phyloP scores from a whole-genome alignment of 176 grass and related monocot genomes.

The Rhynchospora tenuis region DNA sequence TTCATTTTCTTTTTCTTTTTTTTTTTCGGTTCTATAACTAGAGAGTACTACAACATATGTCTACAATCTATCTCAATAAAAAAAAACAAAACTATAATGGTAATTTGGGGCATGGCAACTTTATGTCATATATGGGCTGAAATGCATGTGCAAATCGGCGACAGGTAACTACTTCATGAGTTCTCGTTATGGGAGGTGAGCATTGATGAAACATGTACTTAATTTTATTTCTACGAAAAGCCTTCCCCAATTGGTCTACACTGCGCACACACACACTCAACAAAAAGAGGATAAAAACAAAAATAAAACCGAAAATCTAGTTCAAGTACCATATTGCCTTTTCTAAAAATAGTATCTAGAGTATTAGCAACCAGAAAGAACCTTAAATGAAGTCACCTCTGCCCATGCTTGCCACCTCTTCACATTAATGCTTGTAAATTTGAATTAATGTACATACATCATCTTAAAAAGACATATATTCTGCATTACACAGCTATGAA shows the following conservation, averaged over 20 bases:
- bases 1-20: not conserved
- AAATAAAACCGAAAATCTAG: not conserved
- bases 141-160: not conserved
- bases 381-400: conserved; percentile 61
- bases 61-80: not conserved
- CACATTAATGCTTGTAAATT: conserved; percentile 28
- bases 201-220: not conserved
- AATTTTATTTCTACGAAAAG: conserved; percentile 1
- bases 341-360: not conserved
- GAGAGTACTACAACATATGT: not conserved
- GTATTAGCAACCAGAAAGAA: not conserved
- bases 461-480: conserved; percentile 17
- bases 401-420: conserved; percentile 20
- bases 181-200: not conserved
- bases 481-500: conserved; percentile 41
- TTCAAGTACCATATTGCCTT: not conserved
- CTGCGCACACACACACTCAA: not conserved
- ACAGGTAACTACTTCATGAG: not conserved
- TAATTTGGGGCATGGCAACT: not conserved
- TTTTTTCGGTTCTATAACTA: not conserved
- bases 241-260: not conserved
- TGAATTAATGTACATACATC: conserved; percentile 19
- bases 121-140: not conserved
- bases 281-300: not conserved
- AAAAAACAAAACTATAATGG: not conserved